These are phyloP conservation scores for Heterobasidion occidentale DNA, from an alignment of 1,284 basidiomycete genomes.

Conservation along the genomic window DNA sequence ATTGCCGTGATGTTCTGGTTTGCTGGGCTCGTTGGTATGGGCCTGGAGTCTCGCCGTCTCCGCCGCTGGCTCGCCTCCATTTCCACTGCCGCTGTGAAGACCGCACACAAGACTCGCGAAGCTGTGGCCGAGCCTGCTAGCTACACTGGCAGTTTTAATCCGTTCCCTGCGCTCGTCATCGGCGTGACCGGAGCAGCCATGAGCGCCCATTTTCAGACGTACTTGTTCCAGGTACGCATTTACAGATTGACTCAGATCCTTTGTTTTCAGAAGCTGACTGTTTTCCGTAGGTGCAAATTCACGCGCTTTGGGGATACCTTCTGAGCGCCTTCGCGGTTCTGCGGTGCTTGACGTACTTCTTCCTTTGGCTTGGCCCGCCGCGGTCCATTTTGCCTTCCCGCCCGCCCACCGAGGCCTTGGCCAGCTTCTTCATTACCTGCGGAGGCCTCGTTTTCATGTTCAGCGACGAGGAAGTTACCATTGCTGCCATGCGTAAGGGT, in stretches of 20 bases:
- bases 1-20: constrained; percentile 99
- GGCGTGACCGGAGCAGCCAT: constrained; percentile 93
- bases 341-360: constrained; percentile 87
- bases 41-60: constrained; percentile 74
- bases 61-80: constrained; percentile 63
- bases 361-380: constrained; percentile 82
- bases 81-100: constrained; percentile 36
- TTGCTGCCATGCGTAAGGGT: constrained; percentile 87
- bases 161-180: constrained; percentile 90
- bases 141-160: constrained; percentile 84
- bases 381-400: constrained; percentile 80
- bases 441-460: constrained; percentile 92
- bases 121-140: constrained; percentile 56
- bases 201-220: constrained; percentile 91
- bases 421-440: constrained; percentile 79
- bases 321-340: constrained; percentile 76
- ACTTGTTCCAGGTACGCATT: constrained; percentile 65
- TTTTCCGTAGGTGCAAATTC: constrained; percentile 66
- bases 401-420: constrained; percentile 89
- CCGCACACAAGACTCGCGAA: constrained; percentile 28
- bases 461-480: constrained; percentile 84
- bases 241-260: neutral
- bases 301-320: constrained; percentile 88
- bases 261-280: constrained; percentile 4
- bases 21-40: constrained; percentile 85